phyloP scores from a whole-genome alignment of 306 rosid species.

The Inga leiocalycina region DNA sequence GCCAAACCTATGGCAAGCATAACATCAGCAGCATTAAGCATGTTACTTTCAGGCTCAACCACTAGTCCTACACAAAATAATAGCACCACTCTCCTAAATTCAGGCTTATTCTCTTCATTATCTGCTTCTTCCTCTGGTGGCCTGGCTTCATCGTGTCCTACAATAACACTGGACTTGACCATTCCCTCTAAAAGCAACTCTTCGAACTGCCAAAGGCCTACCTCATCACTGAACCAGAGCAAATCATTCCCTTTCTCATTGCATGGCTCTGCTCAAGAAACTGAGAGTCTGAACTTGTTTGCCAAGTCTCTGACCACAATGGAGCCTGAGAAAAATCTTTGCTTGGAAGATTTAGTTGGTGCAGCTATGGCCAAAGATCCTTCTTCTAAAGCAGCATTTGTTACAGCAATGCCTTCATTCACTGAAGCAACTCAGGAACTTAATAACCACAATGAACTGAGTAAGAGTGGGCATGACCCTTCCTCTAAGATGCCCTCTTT shows the following conservation, averaged over 20 bases:
- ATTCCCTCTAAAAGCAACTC: background rate
- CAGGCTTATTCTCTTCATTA: conserved; percentile 26
- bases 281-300: conserved; percentile 10
- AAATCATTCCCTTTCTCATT: conserved; percentile 24
- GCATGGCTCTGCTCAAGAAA: conserved; percentile 18
- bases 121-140: conserved; percentile 1
- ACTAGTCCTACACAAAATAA: conserved; percentile 18
- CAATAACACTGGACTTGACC: conserved; percentile 49
- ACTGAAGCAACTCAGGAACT: conserved; percentile 9
- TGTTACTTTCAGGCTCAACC: conserved; percentile 50
- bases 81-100: background rate
- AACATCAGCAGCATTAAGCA: conserved; percentile 53
- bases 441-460: background rate
- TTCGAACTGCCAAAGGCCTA: conserved; percentile 9
- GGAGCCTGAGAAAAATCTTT: conserved; percentile 8
- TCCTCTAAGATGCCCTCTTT: background rate
- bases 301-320: conserved; percentile 3
- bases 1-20: conserved; percentile 41
- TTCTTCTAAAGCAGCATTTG: conserved; percentile 37
- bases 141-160: conserved; percentile 41
- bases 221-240: conserved; percentile 29
- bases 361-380: conserved; percentile 40
- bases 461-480: background rate
- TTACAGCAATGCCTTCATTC: conserved; percentile 37
- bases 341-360: conserved; percentile 32